These are phyloP conservation scores for Hygrophila difformis DNA, from an alignment of 257 asterid genomes.

Conservation along the genomic window DNA sequence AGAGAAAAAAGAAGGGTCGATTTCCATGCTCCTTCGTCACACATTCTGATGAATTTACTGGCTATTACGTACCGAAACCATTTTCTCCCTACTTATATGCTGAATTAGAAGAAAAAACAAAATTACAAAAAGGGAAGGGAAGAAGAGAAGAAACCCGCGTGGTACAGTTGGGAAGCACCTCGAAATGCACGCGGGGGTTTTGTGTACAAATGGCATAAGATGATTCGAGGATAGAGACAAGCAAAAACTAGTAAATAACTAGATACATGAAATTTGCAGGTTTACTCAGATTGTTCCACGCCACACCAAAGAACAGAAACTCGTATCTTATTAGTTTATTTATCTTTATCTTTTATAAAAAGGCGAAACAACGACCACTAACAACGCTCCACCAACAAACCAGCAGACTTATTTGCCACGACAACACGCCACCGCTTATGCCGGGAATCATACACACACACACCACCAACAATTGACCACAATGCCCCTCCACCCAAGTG, in stretches of 20 bases:
- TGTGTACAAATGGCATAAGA: conserved; percentile 33
- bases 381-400: conserved; percentile 47
- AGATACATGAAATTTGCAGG: not conserved
- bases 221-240: conserved; percentile 29
- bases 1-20: too few species aligned
- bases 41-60: too few species aligned
- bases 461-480: conserved; percentile 14
- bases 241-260: conserved; percentile 14
- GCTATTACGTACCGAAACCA: too few species aligned
- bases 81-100: too few species aligned
- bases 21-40: too few species aligned
- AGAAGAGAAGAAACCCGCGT: conserved; percentile 5
- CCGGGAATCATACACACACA: conserved; percentile 8
- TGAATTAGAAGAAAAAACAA: not conserved
- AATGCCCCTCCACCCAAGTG: conserved; percentile 31
- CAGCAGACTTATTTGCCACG: conserved; percentile 46
- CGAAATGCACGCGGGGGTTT: conserved; percentile 25
- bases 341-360: too few species aligned
- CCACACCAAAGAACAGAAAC: conserved; percentile 18
- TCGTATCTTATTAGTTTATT: conserved; percentile 11
- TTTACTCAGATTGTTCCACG: conserved; percentile 11
- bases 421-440: conserved; percentile 40
- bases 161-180: conserved; percentile 24
- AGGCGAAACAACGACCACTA: conserved; percentile 32
- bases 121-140: not conserved